Evolutionary conservation across 2,329 filamentous ascomycete species (phyloP), one percentile per base, ranked within the genome.

Genomic region (Epichloe baconii): DNA sequence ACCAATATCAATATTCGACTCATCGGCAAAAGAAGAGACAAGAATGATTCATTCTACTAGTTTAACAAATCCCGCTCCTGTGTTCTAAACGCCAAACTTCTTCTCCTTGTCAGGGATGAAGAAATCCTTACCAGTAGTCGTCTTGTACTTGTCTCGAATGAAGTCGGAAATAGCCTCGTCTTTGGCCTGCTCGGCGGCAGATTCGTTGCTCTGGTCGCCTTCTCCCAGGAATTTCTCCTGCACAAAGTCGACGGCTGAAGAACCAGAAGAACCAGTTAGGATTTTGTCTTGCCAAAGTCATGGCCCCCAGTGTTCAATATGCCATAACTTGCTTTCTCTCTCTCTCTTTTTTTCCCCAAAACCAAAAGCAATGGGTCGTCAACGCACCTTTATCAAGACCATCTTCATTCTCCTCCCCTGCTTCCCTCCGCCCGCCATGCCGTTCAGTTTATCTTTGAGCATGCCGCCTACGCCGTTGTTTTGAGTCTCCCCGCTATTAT

Each of bases 331-430:
- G 31, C 10, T 31, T 4, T 31, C 10, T 31, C 1, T 11, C 31
- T 12, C 36, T 14, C 31, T 4, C 8, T n/a, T n/a, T n/a, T n/a
- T n/a, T n/a, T n/a, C n/a, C n/a, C n/a, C n/a, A n/a, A n/a, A n/a
- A n/a, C n/a, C 3, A 31, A 31, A 11, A 31, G 31, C 31, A 10
- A 31, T 31, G 31, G 31, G 31, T 31, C 3, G 11, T 31, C 31
- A 31, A 54, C 54, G 23, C 55, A 88, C 86, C 83, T 72, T 93
- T 93, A 71, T 93, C 87, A 49, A 93, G 78, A n/a, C 66, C 70
- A 62, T 91, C 86, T 67, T 93, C 86, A 59, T 89, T 85, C 78
- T 88, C 83, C 77, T 91, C 87, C 63, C 81, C 67, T 86, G 72
- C 36, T 68, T 68, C 38, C 87, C 87, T 49, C 87, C 87, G 37